These are phyloP conservation scores for Fragaria vesca DNA, from an alignment of 306 rosid genomes.

Conservation along the genomic window DNA sequence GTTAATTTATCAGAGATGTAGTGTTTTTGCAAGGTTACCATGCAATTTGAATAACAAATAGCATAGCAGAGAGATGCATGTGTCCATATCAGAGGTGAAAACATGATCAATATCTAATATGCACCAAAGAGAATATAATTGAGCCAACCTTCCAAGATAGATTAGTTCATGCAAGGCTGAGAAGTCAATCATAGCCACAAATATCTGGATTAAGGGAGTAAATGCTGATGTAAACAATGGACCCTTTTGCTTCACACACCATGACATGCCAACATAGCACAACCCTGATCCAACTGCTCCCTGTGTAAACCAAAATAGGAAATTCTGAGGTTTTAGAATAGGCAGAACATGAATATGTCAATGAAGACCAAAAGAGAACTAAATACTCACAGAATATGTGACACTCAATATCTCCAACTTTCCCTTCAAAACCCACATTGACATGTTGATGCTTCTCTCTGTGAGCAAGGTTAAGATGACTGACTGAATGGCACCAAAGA, in stretches of 20 bases:
- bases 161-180: slow-evolving; percentile 62
- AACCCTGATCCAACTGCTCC: slow-evolving; percentile 86
- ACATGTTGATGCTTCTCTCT: slow-evolving; percentile 41
- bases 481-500: slow-evolving; percentile 71
- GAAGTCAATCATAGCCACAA: slow-evolving; percentile 65
- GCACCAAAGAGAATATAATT: not conserved
- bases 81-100: too few species aligned
- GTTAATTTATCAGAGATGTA: not conserved
- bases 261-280: slow-evolving; percentile 91
- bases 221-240: slow-evolving; percentile 84
- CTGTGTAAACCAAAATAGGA: slow-evolving; percentile 29
- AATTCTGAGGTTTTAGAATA: not conserved
- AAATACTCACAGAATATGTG: slow-evolving; percentile 59
- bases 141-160: slow-evolving; percentile 73
- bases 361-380: not conserved
- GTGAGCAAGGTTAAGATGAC: slow-evolving; percentile 48
- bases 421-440: slow-evolving; percentile 61
- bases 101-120: not conserved
- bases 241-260: slow-evolving; percentile 82
- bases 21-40: too few species aligned
- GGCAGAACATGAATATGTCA: not conserved
- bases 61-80: too few species aligned
- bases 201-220: slow-evolving; percentile 66
- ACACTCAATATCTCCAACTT: slow-evolving; percentile 56
- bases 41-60: too few species aligned